Evolutionary conservation across 192 early-diverging fungal genomes (phyloP).

Genomic region (Paraglomus brasilianum): DNA sequence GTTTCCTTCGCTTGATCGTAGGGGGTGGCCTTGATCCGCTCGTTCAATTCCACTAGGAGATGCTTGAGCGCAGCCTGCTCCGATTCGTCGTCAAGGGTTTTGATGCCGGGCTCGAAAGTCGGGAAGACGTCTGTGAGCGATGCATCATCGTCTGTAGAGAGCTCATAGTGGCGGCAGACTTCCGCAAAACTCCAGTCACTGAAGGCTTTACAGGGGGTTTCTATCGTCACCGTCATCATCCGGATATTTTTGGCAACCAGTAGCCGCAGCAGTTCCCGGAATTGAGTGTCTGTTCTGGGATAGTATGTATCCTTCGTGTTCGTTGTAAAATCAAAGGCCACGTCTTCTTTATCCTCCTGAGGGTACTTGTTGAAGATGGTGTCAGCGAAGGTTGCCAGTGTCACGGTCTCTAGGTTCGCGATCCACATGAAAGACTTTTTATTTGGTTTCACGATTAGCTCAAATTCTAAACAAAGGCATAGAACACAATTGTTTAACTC

Average conservation of each 20-base stretch:
- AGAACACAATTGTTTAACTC: too few relatives aligned
- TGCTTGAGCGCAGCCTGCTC: conserved; percentile 26
- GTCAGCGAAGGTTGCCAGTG: too few relatives aligned
- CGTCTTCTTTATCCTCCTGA: too few relatives aligned
- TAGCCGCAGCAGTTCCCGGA: conserved; percentile 10
- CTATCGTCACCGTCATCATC: conserved; percentile 30
- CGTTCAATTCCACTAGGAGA: conserved; percentile 24
- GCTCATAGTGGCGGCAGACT: conserved; percentile 25
- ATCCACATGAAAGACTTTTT: too few relatives aligned
- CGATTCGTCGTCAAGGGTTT: conserved; percentile 10
- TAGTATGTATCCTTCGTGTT: conserved; percentile 9
- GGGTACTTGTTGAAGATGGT: too few relatives aligned
- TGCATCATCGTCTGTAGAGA: conserved; percentile 24
- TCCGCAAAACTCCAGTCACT: conserved; percentile 28
- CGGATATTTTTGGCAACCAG: conserved; percentile 28
- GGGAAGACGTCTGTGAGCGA: conserved; percentile 4
- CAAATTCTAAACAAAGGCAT: too few relatives aligned
- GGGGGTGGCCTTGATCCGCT: too few relatives aligned
- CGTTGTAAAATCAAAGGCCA: too few relatives aligned
- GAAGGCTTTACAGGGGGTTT: conserved; percentile 32
- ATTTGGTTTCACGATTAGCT: too few relatives aligned
- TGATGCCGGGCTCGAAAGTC: conserved; percentile 13
- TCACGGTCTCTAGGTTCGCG: too few relatives aligned
- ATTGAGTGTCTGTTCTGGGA: background rate
- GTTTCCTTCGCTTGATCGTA: too few relatives aligned